Evolutionary conservation across 345 rosid species (phyloP).

Genomic region (Toxicodendron radicans): DNA sequence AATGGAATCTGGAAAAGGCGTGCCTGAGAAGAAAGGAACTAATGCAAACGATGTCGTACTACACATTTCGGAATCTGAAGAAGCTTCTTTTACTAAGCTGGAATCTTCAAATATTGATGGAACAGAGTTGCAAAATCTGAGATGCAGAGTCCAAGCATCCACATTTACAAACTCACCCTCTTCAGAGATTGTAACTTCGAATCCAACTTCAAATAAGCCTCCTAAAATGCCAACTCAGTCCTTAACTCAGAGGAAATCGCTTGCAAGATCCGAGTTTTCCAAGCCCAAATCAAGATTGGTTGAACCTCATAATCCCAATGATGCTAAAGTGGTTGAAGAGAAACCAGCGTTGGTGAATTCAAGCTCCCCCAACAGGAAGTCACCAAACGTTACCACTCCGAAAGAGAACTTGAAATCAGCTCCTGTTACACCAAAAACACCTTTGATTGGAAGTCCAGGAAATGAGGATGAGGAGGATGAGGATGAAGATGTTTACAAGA

Average conservation of each 20-base stretch:
- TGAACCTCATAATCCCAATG: slow-evolving; percentile 40
- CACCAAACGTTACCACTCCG: slow-evolving; percentile 31
- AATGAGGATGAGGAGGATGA: slow-evolving; percentile 36
- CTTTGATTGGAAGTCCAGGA: slow-evolving; percentile 36
- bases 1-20: slow-evolving; percentile 30
- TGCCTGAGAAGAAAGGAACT: slow-evolving; percentile 30
- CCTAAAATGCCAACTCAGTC: slow-evolving; percentile 33
- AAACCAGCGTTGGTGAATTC: slow-evolving; percentile 18
- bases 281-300: slow-evolving; percentile 63
- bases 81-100: slow-evolving; percentile 12
- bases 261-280: slow-evolving; percentile 40
- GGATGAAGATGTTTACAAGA: slow-evolving; percentile 46
- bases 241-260: slow-evolving; percentile 28
- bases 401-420: slow-evolving; percentile 34
- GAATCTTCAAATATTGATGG: slow-evolving; percentile 26
- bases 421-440: slow-evolving; percentile 54
- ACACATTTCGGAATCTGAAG: slow-evolving; percentile 30
- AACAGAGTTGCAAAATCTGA: slow-evolving; percentile 18
- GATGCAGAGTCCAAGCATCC: slow-evolving; percentile 19
- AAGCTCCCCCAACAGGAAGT: slow-evolving; percentile 29
- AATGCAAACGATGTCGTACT: slow-evolving; percentile 34
- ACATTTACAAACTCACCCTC: slow-evolving; percentile 22
- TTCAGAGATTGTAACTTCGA: slow-evolving; percentile 21
- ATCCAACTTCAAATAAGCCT: slow-evolving; percentile 32
- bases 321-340: slow-evolving; percentile 31